Evolutionary conservation across 2,329 filamentous ascomycete genomes (phyloP).

Genomic region (Metarhizium brunneum): DNA sequence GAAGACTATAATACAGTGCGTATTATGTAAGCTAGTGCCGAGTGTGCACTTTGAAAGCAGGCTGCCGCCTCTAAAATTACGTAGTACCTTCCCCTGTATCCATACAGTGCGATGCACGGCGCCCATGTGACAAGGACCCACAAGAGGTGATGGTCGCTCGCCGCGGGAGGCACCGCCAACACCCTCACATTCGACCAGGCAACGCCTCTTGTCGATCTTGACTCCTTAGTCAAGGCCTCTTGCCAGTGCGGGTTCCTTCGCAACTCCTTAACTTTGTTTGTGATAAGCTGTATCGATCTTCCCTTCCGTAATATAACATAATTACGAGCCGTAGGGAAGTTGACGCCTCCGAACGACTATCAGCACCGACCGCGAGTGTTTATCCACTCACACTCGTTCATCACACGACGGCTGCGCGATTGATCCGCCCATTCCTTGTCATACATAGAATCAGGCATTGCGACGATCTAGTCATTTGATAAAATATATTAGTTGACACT

Average conservation of each 20-base stretch:
- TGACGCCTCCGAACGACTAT: neutral
- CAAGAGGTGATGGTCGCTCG: neutral
- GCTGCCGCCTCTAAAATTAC: neutral
- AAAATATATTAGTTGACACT: neutral
- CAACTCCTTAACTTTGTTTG: neutral
- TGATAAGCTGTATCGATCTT: neutral
- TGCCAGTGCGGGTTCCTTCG: neutral
- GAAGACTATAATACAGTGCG: neutral
- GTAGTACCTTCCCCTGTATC: neutral
- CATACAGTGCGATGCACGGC: slow-evolving; percentile 2
- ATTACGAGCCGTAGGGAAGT: neutral
- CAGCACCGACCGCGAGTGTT: neutral
- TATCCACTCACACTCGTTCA: neutral
- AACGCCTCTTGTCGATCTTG: neutral
- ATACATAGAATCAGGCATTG: neutral
- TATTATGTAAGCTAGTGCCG: neutral
- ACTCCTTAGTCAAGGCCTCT: neutral
- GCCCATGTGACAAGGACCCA: slow-evolving; percentile 6
- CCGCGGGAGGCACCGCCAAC: neutral
- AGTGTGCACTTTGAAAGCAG: neutral
- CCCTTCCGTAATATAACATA: neutral
- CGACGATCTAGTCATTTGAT: neutral
- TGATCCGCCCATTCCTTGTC: neutral
- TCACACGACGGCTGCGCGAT: neutral
- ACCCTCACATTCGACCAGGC: neutral